A percentile compares a stretch with the other conserved stretches of the same genome.
Conservation (phyloP, 2,329 filamentous ascomycete genomes). For the Phoma sp. region DNA sequence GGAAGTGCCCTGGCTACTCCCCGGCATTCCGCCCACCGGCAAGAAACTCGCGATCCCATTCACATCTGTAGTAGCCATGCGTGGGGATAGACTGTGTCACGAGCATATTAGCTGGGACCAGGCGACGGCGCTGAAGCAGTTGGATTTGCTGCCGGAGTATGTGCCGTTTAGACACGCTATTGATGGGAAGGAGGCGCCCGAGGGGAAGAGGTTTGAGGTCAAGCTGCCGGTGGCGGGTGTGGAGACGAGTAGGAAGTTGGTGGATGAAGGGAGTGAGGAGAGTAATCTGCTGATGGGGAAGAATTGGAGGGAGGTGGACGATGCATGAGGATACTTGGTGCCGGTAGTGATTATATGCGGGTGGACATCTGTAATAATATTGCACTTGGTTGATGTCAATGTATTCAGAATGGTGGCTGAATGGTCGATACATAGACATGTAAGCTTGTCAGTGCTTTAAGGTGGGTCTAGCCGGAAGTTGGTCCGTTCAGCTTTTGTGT, state of each 20-base stretch:
- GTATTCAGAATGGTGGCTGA: too few species aligned
- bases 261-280: constrained; percentile 56
- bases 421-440: too few species aligned
- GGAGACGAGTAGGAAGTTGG: constrained; percentile 62
- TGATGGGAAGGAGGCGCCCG: constrained; percentile 39
- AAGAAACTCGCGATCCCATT: constrained; percentile 64
- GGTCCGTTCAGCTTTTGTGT: too few species aligned
- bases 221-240: constrained; percentile 66
- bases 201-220: constrained; percentile 63
- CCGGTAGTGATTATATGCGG: not conserved
- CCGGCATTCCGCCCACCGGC: constrained; percentile 43
- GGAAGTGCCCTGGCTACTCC: constrained; percentile 46
- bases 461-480: too few species aligned
- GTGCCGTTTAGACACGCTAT: constrained; percentile 62
- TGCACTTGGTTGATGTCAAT: not conserved
- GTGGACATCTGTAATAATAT: not conserved
- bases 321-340: constrained; percentile 21
- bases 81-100: constrained; percentile 72
- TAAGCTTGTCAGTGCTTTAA: too few species aligned
- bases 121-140: constrained; percentile 66
- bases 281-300: constrained; percentile 65
- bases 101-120: constrained; percentile 78
- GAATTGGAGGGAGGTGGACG: constrained; percentile 40
- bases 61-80: constrained; percentile 70
- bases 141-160: constrained; percentile 70